phyloP scores from a whole-genome alignment of 179 eudicot genomes.

The Beta corolliflora region DNA sequence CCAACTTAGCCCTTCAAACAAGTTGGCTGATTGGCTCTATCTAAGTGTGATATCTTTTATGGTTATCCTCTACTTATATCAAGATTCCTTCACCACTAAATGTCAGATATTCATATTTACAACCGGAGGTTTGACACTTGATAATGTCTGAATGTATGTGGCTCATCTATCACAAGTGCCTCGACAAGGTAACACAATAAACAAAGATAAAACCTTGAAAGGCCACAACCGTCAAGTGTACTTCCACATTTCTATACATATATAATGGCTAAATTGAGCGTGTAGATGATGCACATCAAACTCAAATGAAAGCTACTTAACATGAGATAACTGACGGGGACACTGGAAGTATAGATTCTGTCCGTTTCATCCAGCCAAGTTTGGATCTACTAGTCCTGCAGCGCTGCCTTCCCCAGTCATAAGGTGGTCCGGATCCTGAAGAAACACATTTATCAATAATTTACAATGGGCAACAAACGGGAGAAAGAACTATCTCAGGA shows the following conservation, averaged over 20 bases:
- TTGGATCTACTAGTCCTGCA: slow-evolving; percentile 69
- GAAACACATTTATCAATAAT: slow-evolving; percentile 10
- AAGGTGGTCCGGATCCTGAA: slow-evolving; percentile 81
- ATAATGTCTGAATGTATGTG: no score
- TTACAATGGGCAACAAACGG: neutral
- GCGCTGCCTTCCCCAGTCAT: slow-evolving; percentile 77
- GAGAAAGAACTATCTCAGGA: slow-evolving; percentile 5
- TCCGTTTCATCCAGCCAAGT: slow-evolving; percentile 34
- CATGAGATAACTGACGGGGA: neutral
- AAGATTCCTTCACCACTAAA: no score
- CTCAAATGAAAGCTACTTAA: neutral
- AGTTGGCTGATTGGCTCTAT: no score
- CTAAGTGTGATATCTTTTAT: no score
- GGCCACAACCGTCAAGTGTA: neutral
- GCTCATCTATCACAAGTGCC: no score
- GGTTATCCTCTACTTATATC: no score
- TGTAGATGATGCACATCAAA: slow-evolving; percentile 6
- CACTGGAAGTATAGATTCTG: neutral
- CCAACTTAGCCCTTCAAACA: no score
- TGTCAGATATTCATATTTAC: no score
- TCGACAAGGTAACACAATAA: no score
- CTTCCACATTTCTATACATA: slow-evolving; percentile 16
- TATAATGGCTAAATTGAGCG: neutral
- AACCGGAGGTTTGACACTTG: no score
- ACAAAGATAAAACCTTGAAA: neutral